Base-by-base conservation (phyloP, 1,284 basidiomycete species). In the Trichosporon faecale region DNA sequence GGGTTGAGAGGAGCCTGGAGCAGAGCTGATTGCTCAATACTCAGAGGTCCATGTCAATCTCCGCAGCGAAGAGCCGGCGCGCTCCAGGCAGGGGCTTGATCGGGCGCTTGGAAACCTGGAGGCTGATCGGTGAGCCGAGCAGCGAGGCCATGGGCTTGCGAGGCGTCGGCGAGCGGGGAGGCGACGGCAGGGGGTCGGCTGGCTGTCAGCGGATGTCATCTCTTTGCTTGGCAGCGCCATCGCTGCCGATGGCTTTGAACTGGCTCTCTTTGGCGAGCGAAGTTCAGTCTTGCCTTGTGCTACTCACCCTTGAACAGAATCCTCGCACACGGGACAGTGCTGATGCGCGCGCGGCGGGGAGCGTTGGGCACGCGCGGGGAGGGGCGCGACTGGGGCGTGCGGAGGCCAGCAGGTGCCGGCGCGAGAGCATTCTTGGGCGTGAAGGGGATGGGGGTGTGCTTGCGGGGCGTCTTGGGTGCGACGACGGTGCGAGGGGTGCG, bases 281-380 rank as follows among this genome's bases (percentile, higher is more conserved):
- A 9, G 21, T 11, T 52, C 49, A 21, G 21, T 52, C 49, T 11
- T 52, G 7, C 7, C 49, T 5, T 7, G 11, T 5, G 49, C 21
- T 52, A 61, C 57, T 61, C 57, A 61, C 57, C 57, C 57, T 61
- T 61, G 57, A 61, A 61, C 4, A 61, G 57, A n/a, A 61, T 31
- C 3, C 57, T 29, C 16, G 57, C 57, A 31, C 57, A 61, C 57
- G 57, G 29, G 16, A 31, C 27, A 16, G 27, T 61, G 57, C 57
- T 31, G 29, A 61, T 61, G 57, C 57, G 57, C 4, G 29, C 27
- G 7, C 57, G 57, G 12, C 57, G 57, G 9, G 57, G 57, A 8
- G 57, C 57, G 23, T 27, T 61, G 27, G 57, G 57, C 57, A 61
- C 57, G 29, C 27, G 27, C 2, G 57, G 12, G 27, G 57, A 61